Evolutionary conservation across 495 filamentous ascomycete genomes (phyloP).

Genomic region (Achaetomiella virescens): DNA sequence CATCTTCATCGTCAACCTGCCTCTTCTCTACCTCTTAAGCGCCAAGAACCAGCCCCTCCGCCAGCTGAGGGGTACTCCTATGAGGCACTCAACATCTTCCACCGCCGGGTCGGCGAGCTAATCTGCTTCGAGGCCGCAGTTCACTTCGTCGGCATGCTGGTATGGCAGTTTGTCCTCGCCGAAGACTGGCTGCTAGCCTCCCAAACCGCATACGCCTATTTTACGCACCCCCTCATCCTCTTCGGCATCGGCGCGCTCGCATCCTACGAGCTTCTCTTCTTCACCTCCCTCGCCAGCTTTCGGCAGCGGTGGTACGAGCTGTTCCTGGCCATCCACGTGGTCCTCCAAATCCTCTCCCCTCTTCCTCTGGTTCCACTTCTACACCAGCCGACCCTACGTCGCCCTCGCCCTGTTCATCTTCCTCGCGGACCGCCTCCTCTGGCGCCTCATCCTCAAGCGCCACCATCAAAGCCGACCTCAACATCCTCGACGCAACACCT

Average conservation of each 20-base stretch:
- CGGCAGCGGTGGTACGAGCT: constrained; percentile 28
- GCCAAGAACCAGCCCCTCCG: constrained; percentile 59
- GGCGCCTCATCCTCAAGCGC: constrained; percentile 44
- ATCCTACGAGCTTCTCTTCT: constrained; percentile 56
- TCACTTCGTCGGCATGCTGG: constrained; percentile 36
- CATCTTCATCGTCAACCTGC: constrained; percentile 48
- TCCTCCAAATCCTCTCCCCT: constrained; percentile 47
- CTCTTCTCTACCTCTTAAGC: constrained; percentile 53
- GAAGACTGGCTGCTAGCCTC: constrained; percentile 22
- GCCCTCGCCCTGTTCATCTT: constrained; percentile 41
- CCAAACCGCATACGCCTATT: constrained; percentile 16
- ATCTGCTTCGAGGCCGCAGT: constrained; percentile 32
- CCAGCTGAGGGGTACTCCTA: constrained; percentile 54
- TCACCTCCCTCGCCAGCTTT: constrained; percentile 28
- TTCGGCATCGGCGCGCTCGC: constrained; percentile 35
- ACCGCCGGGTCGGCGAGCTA: constrained; percentile 32
- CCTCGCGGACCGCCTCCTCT: constrained; percentile 51
- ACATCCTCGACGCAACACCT: constrained; percentile 40
- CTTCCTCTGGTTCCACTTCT: constrained; percentile 51
- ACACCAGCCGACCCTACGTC: constrained; percentile 25
- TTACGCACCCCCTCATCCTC: constrained; percentile 31
- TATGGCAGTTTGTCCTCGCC: constrained; percentile 34
- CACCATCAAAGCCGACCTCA: constrained; percentile 38
- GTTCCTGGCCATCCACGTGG: constrained; percentile 37
- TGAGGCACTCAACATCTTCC: constrained; percentile 58